Percentiles rank a stretch among this genome's conserved stretches.
phyloP scores from a whole-genome alignment of 148 eudicot species.

The Dysphania ambrosioides region DNA sequence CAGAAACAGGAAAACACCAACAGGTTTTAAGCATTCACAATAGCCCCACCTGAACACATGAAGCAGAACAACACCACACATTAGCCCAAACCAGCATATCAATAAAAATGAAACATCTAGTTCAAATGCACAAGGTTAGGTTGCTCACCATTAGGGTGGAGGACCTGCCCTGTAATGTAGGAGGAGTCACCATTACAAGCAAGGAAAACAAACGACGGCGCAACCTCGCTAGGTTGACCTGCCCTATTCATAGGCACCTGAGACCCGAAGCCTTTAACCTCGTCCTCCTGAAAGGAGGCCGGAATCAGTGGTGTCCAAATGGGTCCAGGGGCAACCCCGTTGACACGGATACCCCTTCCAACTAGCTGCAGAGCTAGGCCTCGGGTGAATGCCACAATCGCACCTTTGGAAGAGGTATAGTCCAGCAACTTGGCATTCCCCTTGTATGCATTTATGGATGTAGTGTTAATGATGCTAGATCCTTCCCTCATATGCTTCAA shows the following conservation, averaged over 20 bases:
- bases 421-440: conserved; percentile 55
- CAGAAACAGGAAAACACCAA: neutral
- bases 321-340: conserved; percentile 79
- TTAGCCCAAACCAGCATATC: neutral
- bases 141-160: conserved; percentile 69
- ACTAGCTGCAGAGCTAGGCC: conserved; percentile 64
- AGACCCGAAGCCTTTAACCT: conserved; percentile 44
- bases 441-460: conserved; percentile 65
- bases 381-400: conserved; percentile 65
- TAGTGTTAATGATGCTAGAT: conserved; percentile 57
- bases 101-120: neutral
- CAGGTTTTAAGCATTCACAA: conserved; percentile 21
- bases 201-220: conserved; percentile 67
- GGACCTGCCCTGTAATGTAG: conserved; percentile 67
- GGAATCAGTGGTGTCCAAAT: conserved; percentile 80
- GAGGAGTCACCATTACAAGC: conserved; percentile 67
- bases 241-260: conserved; percentile 81
- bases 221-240: conserved; percentile 76
- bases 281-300: conserved; percentile 55
- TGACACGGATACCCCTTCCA: conserved; percentile 56
- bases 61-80: neutral
- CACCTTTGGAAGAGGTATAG: conserved; percentile 76
- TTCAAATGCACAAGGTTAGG: neutral
- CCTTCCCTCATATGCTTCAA: conserved; percentile 81
- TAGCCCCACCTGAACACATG: conserved; percentile 20